These are phyloP conservation scores for Solanum hybrid DNA, from an alignment of 305 asterid species.

Conservation along the genomic window DNA sequence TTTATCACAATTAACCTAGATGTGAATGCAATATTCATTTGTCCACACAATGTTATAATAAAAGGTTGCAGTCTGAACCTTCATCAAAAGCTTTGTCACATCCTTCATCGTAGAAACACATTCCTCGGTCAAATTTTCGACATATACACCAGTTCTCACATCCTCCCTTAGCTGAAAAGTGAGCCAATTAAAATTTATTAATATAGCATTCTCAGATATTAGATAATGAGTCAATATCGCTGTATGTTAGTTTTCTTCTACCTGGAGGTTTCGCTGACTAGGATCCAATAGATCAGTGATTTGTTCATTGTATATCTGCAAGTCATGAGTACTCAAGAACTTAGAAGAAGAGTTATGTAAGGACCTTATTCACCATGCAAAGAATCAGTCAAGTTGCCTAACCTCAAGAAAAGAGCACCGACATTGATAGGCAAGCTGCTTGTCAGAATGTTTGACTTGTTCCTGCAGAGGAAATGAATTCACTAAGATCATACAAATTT, in stretches of 20 bases:
- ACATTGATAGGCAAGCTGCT: constrained; percentile 77
- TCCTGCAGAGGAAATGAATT: constrained; percentile 41
- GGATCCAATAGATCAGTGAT: constrained; percentile 96
- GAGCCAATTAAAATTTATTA: neutral
- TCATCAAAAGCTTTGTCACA: constrained; percentile 72
- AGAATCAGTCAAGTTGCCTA: constrained; percentile 7
- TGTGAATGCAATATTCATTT: neutral
- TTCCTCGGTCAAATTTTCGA: constrained; percentile 89
- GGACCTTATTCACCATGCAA: neutral
- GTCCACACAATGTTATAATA: neutral
- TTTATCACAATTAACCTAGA: neutral
- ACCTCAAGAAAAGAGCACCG: constrained; percentile 99
- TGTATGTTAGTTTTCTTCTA: constrained; percentile 10
- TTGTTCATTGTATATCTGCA: constrained; percentile 96
- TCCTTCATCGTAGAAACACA: constrained; percentile 82
- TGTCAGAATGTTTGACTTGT: constrained; percentile 74
- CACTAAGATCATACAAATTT: neutral
- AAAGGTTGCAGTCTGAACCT: constrained; percentile 38
- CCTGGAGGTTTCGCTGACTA: constrained; percentile 88
- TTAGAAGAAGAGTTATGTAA: neutral
- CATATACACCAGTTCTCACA: constrained; percentile 84
- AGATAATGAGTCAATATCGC: neutral
- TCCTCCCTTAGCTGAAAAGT: constrained; percentile 82
- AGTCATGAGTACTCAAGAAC: constrained; percentile 7
- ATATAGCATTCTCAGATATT: neutral